A percentile compares a stretch with the other conserved stretches of the same genome.
phyloP scores from a whole-genome alignment of 257 asterid species.

The Plantago ovata region DNA sequence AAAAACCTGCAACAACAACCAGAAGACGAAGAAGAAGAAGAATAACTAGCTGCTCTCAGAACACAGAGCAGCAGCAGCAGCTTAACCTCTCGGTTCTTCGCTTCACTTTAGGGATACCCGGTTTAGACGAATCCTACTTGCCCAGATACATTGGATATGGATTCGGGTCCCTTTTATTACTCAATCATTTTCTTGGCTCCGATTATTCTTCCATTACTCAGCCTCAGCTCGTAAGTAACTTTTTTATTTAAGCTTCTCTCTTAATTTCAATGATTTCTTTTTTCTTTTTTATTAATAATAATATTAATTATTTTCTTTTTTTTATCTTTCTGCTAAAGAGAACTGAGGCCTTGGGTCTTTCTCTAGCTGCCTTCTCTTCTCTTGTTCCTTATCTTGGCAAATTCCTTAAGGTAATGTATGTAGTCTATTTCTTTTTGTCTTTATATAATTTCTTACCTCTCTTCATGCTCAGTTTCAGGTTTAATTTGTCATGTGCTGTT shows the following conservation, averaged over 20 bases:
- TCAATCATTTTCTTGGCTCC: constrained; percentile 76
- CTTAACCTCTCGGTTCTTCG: constrained; percentile 91
- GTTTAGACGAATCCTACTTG: constrained; percentile 87
- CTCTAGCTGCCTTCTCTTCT: constrained; percentile 70
- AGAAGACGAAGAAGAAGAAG: background rate
- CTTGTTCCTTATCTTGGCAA: constrained; percentile 77
- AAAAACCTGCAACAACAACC: too few species aligned
- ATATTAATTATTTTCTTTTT: background rate
- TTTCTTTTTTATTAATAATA: background rate
- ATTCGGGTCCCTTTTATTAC: constrained; percentile 67
- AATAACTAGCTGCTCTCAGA: constrained; percentile 33
- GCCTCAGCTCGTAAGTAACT: constrained; percentile 62
- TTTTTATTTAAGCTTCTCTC: background rate
- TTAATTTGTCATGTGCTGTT: too few species aligned
- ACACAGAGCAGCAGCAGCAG: constrained; percentile 31
- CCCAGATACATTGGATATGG: constrained; percentile 92
- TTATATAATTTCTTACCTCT: too few species aligned
- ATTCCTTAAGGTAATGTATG: constrained; percentile 65
- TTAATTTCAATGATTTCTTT: background rate
- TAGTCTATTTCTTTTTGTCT: too few species aligned
- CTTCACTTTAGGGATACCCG: constrained; percentile 91
- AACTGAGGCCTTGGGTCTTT: constrained; percentile 81
- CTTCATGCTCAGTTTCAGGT: too few species aligned
- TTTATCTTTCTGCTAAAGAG: constrained; percentile 51
- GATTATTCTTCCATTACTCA: constrained; percentile 58